Conservation (phyloP, 179 eudicot genomes). For the Vitellaria paradoxa region DNA sequence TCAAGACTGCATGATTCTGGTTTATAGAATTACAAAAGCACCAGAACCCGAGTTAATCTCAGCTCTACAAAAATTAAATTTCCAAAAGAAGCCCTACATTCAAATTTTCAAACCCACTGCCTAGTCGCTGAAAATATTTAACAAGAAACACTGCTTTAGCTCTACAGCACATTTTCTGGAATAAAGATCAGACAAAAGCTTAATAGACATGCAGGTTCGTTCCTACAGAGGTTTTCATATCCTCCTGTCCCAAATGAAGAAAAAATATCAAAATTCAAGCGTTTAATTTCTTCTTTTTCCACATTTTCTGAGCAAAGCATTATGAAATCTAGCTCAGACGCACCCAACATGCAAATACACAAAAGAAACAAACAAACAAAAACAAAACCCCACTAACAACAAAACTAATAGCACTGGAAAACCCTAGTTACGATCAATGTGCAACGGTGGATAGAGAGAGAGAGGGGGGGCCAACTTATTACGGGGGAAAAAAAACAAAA, state of each 20-base stretch:
- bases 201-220: neutral
- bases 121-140: too few relatives aligned
- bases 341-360: conserved; percentile 8
- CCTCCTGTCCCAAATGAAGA: neutral
- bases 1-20: neutral
- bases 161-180: neutral
- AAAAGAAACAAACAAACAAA: neutral
- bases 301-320: neutral
- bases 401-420: neutral
- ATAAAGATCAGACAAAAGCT: neutral
- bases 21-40: neutral
- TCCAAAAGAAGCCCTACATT: too few relatives aligned
- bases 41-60: neutral
- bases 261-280: neutral
- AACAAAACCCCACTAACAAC: neutral
- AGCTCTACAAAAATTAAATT: too few relatives aligned
- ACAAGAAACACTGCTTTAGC: neutral
- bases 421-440: neutral
- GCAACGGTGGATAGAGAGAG: neutral
- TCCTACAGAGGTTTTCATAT: neutral
- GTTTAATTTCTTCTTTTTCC: neutral
- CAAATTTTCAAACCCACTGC: too few relatives aligned
- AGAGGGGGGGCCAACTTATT: too few relatives aligned
- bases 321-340: neutral
- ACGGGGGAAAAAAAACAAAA: neutral